A percentile compares a stretch with the other conserved stretches of the same genome.
phyloP scores from a whole-genome alignment of 192 early-diverging fungal genomes.

The Phlyctochytrium planicorne region DNA sequence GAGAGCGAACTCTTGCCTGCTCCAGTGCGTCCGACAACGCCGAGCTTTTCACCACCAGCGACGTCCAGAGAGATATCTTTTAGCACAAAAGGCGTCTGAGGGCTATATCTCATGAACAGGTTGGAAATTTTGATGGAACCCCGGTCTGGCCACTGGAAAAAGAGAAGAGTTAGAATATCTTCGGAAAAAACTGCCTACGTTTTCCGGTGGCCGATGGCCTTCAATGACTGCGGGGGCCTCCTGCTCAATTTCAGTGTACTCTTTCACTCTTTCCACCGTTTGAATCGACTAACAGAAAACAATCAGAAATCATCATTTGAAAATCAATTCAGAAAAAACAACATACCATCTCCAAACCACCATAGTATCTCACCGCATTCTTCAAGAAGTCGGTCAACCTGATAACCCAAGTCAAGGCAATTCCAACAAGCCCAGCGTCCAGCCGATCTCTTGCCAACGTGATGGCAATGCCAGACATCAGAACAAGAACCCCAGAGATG shows the following conservation, averaged over 20 bases:
- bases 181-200: conserved; percentile 8
- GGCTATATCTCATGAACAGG: conserved; percentile 71
- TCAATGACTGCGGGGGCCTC: conserved; percentile 71
- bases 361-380: conserved; percentile 41
- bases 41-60: conserved; percentile 66
- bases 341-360: conserved; percentile 64
- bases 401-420: conserved; percentile 75
- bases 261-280: conserved; percentile 77
- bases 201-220: conserved; percentile 38
- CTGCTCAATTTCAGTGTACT: conserved; percentile 76
- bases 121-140: conserved; percentile 69
- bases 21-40: conserved; percentile 34
- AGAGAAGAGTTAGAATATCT: no score
- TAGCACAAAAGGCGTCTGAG: conserved; percentile 62
- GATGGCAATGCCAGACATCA: conserved; percentile 48
- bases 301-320: neutral
- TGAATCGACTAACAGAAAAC: conserved; percentile 23
- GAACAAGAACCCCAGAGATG: no score
- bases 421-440: conserved; percentile 79
- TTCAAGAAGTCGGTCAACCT: conserved; percentile 61
- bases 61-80: conserved; percentile 66
- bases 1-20: conserved; percentile 60
- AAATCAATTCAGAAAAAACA: no score
- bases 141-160: conserved; percentile 57
- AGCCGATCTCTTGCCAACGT: conserved; percentile 6